These are phyloP conservation scores for Candolleomyces aberdarensis DNA, from an alignment of 768 basidiomycete species.

Conservation along the genomic window DNA sequence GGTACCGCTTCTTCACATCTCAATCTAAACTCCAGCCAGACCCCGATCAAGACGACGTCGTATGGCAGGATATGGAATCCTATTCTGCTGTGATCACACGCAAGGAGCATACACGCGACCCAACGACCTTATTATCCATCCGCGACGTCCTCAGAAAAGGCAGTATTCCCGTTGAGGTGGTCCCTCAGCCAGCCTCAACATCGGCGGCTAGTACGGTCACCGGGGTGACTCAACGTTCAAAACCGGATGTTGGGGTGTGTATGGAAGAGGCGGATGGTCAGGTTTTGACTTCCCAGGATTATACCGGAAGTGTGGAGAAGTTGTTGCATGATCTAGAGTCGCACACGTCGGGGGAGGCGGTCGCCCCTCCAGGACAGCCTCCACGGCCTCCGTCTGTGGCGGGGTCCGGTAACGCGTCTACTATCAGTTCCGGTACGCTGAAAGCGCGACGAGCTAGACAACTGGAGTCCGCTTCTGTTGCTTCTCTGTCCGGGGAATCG, in stretches of 20 bases:
- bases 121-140: conserved; percentile 52
- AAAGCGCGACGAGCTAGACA: conserved; percentile 13
- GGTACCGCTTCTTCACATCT: conserved; percentile 48
- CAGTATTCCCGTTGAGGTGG: conserved; percentile 30
- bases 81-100: conserved; percentile 59
- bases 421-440: neutral
- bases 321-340: conserved; percentile 31
- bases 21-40: conserved; percentile 43
- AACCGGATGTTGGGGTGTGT: conserved; percentile 55
- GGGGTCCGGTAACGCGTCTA: conserved; percentile 10
- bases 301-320: conserved; percentile 37
- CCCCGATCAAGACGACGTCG: conserved; percentile 54
- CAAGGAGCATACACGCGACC: conserved; percentile 62
- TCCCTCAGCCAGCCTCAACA: neutral
- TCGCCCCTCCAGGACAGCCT: conserved; percentile 6
- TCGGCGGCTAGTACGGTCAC: conserved; percentile 1
- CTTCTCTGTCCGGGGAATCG: conserved; percentile 17
- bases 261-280: conserved; percentile 49
- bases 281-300: conserved; percentile 34
- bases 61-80: conserved; percentile 61
- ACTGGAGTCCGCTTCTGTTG: neutral
- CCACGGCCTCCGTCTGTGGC: conserved; percentile 22
- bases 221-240: conserved; percentile 35
- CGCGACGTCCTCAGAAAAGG: conserved; percentile 62
- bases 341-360: conserved; percentile 35